These are phyloP conservation scores for Trifolium repens DNA, from an alignment of 306 rosid species.

Conservation along the genomic window DNA sequence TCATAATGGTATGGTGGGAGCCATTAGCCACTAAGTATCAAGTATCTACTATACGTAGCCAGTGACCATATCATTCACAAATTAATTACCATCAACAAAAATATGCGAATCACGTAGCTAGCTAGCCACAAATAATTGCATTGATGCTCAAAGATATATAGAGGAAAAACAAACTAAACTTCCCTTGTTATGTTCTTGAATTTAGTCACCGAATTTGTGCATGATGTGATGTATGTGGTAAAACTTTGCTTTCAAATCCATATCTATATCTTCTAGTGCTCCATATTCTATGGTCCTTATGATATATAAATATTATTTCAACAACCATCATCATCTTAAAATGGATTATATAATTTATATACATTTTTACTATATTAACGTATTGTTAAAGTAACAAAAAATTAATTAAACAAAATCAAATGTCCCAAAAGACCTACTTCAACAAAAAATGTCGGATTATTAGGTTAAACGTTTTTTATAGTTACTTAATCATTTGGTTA, in stretches of 20 bases:
- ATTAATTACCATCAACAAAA: constrained; percentile 28
- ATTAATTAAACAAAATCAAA: too few relatives aligned
- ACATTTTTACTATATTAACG: background rate
- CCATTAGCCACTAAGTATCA: constrained; percentile 19
- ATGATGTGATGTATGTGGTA: constrained; percentile 43
- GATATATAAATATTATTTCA: background rate
- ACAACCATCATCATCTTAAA: constrained; percentile 2
- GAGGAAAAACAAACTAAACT: background rate
- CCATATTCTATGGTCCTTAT: constrained; percentile 44
- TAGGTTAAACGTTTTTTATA: too few relatives aligned
- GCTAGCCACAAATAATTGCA: constrained; percentile 44
- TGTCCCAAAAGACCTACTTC: too few relatives aligned
- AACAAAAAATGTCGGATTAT: too few relatives aligned
- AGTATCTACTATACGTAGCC: constrained; percentile 19
- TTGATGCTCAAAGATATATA: constrained; percentile 15
- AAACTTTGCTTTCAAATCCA: constrained; percentile 18
- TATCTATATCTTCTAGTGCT: constrained; percentile 2
- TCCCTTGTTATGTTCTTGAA: background rate
- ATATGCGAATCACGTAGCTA: constrained; percentile 31
- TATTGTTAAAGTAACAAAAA: too few relatives aligned
- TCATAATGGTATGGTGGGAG: constrained; percentile 2
- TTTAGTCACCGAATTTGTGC: constrained; percentile 42
- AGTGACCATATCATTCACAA: constrained; percentile 21
- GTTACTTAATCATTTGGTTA: too few relatives aligned
- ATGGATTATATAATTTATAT: background rate